phyloP scores from a whole-genome alignment of 495 filamentous ascomycete species.

The Haplographium delicatum region DNA sequence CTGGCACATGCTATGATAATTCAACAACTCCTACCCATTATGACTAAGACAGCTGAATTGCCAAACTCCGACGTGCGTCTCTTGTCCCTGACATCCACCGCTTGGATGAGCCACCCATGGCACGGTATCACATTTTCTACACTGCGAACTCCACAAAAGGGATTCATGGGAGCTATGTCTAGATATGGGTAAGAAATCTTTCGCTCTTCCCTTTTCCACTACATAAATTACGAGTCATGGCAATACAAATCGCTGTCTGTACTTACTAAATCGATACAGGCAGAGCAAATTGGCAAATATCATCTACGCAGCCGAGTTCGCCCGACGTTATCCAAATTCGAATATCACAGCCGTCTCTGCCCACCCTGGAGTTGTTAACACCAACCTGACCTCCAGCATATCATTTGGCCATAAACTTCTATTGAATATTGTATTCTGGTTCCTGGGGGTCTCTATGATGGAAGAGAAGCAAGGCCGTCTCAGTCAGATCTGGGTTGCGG shows the following conservation, averaged over 20 bases:
- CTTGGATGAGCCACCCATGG: conserved; percentile 29
- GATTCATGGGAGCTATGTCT: conserved; percentile 31
- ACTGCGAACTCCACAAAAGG: conserved; percentile 33
- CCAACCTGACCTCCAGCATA: background rate
- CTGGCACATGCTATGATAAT: conserved; percentile 62
- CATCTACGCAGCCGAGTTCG: conserved; percentile 54
- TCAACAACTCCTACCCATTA: conserved; percentile 51
- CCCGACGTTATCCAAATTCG: conserved; percentile 45
- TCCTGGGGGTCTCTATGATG: conserved; percentile 23
- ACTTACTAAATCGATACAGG: conserved; percentile 59
- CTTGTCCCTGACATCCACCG: conserved; percentile 32
- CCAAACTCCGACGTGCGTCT: conserved; percentile 37
- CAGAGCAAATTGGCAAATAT: conserved; percentile 67
- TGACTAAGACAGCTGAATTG: conserved; percentile 16
- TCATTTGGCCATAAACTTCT: conserved; percentile 24
- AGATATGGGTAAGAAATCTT: too few species aligned
- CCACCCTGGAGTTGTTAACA: conserved; percentile 57
- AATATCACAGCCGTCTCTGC: conserved; percentile 48
- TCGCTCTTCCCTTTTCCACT: too few species aligned
- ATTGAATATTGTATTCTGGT: conserved; percentile 21
- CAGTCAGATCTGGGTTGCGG: conserved; percentile 57
- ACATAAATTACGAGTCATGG: too few species aligned
- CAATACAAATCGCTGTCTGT: too few species aligned
- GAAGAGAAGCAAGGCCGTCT: conserved; percentile 41
- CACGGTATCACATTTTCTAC: conserved; percentile 32